Percentiles rank a stretch among this genome's conserved stretches.
Evolutionary conservation across 768 basidiomycete genomes (phyloP).

Genomic region (Pholiota molesta): DNA sequence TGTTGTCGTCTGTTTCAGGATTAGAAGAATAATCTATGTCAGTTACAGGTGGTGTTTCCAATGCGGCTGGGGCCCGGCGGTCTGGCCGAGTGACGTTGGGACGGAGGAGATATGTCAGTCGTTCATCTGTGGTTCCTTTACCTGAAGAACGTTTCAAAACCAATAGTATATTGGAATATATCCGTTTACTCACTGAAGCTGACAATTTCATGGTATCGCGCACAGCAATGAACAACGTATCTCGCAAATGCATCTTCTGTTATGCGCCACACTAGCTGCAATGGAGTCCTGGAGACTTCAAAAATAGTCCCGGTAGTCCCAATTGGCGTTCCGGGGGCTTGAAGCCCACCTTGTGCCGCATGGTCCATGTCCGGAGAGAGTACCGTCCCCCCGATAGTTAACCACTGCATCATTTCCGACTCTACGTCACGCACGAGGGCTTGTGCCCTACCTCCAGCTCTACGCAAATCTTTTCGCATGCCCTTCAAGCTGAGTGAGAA

Average conservation of each 20-base stretch:
- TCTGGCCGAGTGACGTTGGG: conserved; percentile 73
- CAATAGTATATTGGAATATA: neutral
- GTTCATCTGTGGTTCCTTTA: conserved; percentile 59
- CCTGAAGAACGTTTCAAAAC: conserved; percentile 34
- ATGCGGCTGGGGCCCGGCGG: conserved; percentile 37
- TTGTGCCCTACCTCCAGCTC: conserved; percentile 60
- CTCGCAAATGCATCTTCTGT: conserved; percentile 72
- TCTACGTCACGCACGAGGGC: conserved; percentile 72
- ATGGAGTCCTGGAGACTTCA: conserved; percentile 69
- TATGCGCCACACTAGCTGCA: conserved; percentile 76
- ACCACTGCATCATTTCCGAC: conserved; percentile 62
- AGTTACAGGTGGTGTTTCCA: conserved; percentile 77
- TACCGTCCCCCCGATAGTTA: conserved; percentile 57
- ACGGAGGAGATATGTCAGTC: conserved; percentile 79
- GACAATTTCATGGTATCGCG: conserved; percentile 77
- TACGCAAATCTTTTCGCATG: conserved; percentile 67
- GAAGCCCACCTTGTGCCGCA: conserved; percentile 20
- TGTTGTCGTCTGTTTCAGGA: conserved; percentile 45
- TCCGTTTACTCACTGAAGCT: conserved; percentile 69
- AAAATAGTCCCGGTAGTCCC: conserved; percentile 55
- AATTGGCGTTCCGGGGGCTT: conserved; percentile 45
- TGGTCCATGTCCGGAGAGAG: conserved; percentile 47
- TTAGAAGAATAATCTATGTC: conserved; percentile 63
- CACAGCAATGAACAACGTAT: conserved; percentile 83
- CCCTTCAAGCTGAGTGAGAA: conserved; percentile 80